Conservation (phyloP, 257 asterid genomes). For the Capsicum rhomboideum region DNA sequence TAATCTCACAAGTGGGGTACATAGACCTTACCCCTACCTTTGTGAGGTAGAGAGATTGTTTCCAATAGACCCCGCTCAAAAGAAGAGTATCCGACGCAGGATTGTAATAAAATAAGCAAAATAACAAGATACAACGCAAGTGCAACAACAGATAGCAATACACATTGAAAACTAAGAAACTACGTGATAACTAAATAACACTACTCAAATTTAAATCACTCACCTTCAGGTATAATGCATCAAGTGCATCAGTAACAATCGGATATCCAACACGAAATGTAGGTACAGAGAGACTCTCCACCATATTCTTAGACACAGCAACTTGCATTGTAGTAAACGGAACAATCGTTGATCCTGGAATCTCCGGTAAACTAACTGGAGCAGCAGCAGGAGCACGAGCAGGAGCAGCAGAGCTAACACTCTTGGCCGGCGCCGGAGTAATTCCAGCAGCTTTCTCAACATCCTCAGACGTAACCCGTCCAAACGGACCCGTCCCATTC, state of each 20-base stretch:
- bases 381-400: slow-evolving; percentile 12
- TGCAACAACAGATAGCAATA: too few species aligned
- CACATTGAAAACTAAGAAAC: too few species aligned
- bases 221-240: slow-evolving; percentile 75
- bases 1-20: too few species aligned
- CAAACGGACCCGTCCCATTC: slow-evolving; percentile 78
- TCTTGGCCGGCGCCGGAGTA: slow-evolving; percentile 29
- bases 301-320: slow-evolving; percentile 76
- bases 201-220: neutral
- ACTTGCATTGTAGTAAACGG: slow-evolving; percentile 78
- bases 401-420: slow-evolving; percentile 14
- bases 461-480: slow-evolving; percentile 81
- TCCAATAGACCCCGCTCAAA: too few species aligned
- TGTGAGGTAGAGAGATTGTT: too few species aligned
- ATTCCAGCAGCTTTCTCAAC: slow-evolving; percentile 90
- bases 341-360: slow-evolving; percentile 55
- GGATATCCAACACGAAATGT: slow-evolving; percentile 22
- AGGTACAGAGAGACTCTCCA: slow-evolving; percentile 65
- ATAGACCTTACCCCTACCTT: too few species aligned
- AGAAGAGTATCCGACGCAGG: too few species aligned
- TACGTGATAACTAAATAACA: too few species aligned
- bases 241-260: slow-evolving; percentile 38
- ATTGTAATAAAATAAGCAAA: too few species aligned
- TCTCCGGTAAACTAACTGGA: slow-evolving; percentile 43
- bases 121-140: too few species aligned